Evolutionary conservation across 208 protist genomes (phyloP).

Genomic region (Crithidia fasciculata): DNA sequence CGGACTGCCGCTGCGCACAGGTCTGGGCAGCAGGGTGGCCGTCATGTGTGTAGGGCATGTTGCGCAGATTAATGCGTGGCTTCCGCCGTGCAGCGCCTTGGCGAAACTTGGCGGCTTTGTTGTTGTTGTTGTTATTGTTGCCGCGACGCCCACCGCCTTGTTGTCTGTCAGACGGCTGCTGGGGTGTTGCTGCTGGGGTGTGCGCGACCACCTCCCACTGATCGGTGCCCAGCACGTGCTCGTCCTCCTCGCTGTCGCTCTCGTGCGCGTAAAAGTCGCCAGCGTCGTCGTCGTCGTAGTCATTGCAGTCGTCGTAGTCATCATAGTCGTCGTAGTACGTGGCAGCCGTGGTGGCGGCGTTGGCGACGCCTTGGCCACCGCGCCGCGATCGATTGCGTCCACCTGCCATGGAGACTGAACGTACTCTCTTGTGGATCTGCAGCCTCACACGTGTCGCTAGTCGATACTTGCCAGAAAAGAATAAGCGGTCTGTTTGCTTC

Average conservation of each 20-base stretch:
- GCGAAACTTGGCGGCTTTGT: no score
- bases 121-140: no score
- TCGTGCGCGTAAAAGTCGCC: no score
- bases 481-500: no score
- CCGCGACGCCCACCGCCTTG: not conserved
- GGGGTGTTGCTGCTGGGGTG: conserved; percentile 4
- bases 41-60: not conserved
- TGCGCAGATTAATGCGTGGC: not conserved
- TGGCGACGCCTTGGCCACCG: not conserved
- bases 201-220: not conserved
- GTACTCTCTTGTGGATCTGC: no score
- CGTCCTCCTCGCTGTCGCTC: no score
- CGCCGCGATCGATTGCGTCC: not conserved
- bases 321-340: not conserved
- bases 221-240: not conserved
- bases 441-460: no score
- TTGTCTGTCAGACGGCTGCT: not conserved
- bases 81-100: not conserved
- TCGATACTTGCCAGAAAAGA: no score
- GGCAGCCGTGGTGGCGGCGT: not conserved
- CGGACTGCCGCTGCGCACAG: conserved; percentile 6
- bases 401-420: not conserved
- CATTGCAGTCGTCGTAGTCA: not conserved
- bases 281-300: not conserved
- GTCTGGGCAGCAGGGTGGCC: not conserved